A percentile compares a stretch with the other conserved stretches of the same genome.
phyloP scores from a whole-genome alignment of 2,329 filamentous ascomycete genomes.

The Stylonectria norvegica region DNA sequence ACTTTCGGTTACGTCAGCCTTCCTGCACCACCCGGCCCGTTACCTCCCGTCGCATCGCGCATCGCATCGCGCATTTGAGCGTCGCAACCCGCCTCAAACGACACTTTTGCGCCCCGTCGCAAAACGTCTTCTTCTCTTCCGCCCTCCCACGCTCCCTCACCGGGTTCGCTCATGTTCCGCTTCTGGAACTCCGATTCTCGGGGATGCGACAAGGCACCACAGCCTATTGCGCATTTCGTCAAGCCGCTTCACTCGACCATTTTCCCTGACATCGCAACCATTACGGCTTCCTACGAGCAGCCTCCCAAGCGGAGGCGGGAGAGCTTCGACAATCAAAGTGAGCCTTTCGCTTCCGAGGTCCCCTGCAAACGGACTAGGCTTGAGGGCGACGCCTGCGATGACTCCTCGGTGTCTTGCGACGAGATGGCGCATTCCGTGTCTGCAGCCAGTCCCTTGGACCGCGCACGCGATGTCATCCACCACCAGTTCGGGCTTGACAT shows the following conservation, averaged over 20 bases:
- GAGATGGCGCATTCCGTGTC: slow-evolving; percentile 17
- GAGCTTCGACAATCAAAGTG: slow-evolving; percentile 32
- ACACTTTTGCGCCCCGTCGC: slow-evolving; percentile 18
- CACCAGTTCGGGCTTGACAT: slow-evolving; percentile 90
- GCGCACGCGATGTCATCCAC: slow-evolving; percentile 69
- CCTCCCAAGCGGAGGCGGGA: slow-evolving; percentile 41
- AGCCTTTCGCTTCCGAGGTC: slow-evolving; percentile 20
- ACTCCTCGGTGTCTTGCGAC: slow-evolving; percentile 18
- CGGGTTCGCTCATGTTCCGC: slow-evolving; percentile 56
- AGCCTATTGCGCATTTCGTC: slow-evolving; percentile 36
- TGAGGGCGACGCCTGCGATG: slow-evolving; percentile 25
- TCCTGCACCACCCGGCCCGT: slow-evolving; percentile 8
- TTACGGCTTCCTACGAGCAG: slow-evolving; percentile 24
- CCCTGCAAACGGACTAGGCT: slow-evolving; percentile 44
- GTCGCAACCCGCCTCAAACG: slow-evolving; percentile 7
- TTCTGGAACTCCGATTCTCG: slow-evolving; percentile 58
- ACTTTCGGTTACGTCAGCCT: slow-evolving; percentile 34
- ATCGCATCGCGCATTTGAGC: slow-evolving; percentile 10
- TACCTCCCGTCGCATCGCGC: slow-evolving; percentile 21
- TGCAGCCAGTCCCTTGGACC: slow-evolving; percentile 40
- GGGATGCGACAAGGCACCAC: slow-evolving; percentile 51
- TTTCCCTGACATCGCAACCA: slow-evolving; percentile 26
- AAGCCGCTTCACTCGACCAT: slow-evolving; percentile 32
- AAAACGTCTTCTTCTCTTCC: slow-evolving; percentile 8
- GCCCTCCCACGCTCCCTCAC: slow-evolving; percentile 19